phyloP scores from a whole-genome alignment of 2,329 filamentous ascomycete species.

The Stachybotrys chlorohalonatus region DNA sequence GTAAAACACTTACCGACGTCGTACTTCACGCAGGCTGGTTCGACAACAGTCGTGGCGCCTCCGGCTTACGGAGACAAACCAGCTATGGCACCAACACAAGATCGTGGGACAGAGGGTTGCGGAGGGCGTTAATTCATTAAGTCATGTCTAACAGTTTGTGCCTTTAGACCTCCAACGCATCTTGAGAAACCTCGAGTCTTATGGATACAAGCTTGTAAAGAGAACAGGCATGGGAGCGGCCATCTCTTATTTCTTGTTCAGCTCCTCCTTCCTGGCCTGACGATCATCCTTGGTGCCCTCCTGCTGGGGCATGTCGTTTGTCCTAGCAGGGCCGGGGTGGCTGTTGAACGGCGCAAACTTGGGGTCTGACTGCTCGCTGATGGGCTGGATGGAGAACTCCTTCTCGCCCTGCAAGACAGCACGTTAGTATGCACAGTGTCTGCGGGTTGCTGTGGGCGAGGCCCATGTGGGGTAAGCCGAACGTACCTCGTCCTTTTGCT shows the following conservation, averaged over 20 bases:
- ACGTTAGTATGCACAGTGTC: constrained; percentile 5
- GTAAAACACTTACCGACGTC: too few relatives aligned
- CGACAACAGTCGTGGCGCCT: too few relatives aligned
- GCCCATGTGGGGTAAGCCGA: background rate
- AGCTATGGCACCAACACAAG: too few relatives aligned
- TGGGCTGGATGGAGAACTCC: constrained; percentile 35
- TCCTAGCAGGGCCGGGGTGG: constrained; percentile 48
- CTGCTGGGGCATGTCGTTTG: constrained; percentile 41
- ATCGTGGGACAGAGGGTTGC: too few relatives aligned
- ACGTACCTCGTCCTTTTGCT: constrained; percentile 20
- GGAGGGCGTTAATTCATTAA: background rate
- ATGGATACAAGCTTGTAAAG: background rate
- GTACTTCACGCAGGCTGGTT: too few relatives aligned
- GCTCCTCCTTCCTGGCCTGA: constrained; percentile 50
- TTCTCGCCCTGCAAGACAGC: constrained; percentile 25
- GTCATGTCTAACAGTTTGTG: background rate
- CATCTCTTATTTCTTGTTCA: constrained; percentile 44
- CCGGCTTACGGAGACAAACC: too few relatives aligned
- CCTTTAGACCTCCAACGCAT: too few relatives aligned
- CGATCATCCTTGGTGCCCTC: constrained; percentile 63
- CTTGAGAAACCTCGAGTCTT: background rate
- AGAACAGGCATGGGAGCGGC: background rate
- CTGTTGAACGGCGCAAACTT: constrained; percentile 45
- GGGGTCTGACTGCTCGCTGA: constrained; percentile 29
- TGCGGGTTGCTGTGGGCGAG: background rate